Conservation (phyloP, 1,284 basidiomycete genomes). For the Taiwanofungus camphoratus region DNA sequence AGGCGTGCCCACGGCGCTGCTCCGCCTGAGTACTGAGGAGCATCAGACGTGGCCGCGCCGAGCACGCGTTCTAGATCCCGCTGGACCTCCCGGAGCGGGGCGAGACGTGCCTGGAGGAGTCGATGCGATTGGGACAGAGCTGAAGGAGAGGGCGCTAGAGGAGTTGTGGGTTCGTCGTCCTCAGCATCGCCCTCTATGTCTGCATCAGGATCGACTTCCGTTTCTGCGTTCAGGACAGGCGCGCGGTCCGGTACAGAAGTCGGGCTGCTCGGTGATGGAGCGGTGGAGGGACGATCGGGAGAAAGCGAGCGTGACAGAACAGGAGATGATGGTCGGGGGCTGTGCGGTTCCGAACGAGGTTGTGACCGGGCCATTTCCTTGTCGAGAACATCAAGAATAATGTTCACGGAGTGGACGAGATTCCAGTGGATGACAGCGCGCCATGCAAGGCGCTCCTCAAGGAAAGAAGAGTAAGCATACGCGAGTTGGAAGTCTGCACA, state of each 20-base stretch:
- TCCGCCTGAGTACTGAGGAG: slow-evolving; percentile 6
- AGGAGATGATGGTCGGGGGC: neutral
- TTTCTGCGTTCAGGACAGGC: too few relatives aligned
- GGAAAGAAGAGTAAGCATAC: slow-evolving; percentile 44
- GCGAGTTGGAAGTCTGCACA: slow-evolving; percentile 32
- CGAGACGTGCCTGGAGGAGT: slow-evolving; percentile 40
- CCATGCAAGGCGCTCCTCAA: slow-evolving; percentile 53
- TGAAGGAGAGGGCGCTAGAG: slow-evolving; percentile 5
- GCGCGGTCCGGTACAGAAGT: too few relatives aligned
- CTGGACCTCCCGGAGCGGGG: slow-evolving; percentile 45
- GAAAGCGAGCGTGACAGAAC: neutral
- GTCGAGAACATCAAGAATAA: slow-evolving; percentile 45
- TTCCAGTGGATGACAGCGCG: slow-evolving; percentile 59
- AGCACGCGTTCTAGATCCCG: slow-evolving; percentile 42
- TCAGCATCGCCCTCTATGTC: slow-evolving; percentile 12
- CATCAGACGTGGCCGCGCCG: slow-evolving; percentile 29
- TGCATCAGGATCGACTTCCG: slow-evolving; percentile 11
- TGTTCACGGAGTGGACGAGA: slow-evolving; percentile 51
- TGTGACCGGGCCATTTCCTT: slow-evolving; percentile 31
- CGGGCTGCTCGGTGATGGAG: too few relatives aligned
- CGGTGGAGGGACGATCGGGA: neutral
- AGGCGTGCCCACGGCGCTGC: slow-evolving; percentile 17
- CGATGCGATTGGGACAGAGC: slow-evolving; percentile 40
- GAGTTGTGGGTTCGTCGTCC: neutral
- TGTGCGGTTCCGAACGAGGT: slow-evolving; percentile 5